Conservation (phyloP, 169 alveolate species). For the Plasmodium coatneyi region DNA sequence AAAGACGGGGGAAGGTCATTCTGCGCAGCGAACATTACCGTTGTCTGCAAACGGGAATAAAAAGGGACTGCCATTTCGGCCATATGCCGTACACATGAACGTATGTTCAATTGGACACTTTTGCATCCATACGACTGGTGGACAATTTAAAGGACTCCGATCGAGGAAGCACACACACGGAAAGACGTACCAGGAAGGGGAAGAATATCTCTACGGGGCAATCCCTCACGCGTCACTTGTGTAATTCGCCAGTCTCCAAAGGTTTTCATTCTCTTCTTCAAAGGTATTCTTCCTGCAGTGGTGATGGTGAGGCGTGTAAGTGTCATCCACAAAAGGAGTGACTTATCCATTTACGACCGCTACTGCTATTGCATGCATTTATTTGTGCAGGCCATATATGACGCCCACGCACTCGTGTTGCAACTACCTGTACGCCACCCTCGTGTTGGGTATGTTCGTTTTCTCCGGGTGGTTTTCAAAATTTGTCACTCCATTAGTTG, state of each 20-base stretch:
- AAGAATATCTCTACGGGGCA: background rate
- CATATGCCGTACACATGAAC: background rate
- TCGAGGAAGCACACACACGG: background rate
- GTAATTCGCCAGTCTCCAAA: conserved; percentile 24
- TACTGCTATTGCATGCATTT: background rate
- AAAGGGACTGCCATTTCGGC: too few relatives aligned
- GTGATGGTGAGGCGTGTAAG: background rate
- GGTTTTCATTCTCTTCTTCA: conserved; percentile 33
- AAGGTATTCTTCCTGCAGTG: conserved; percentile 34
- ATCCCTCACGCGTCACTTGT: background rate
- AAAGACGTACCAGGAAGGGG: background rate
- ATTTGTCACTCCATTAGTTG: background rate
- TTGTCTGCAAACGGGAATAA: too few relatives aligned
- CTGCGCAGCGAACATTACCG: too few relatives aligned
- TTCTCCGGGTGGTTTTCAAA: conserved; percentile 47
- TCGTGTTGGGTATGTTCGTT: conserved; percentile 58
- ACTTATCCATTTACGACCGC: background rate
- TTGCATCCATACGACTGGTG: background rate
- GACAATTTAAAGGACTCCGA: background rate
- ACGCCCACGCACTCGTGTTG: background rate
- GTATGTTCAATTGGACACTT: background rate
- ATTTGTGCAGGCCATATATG: background rate
- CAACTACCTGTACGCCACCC: conserved; percentile 56
- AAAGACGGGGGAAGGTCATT: too few relatives aligned
- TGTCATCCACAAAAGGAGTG: background rate